Evolutionary conservation across 768 basidiomycete species (phyloP), one percentile per base, ranked within the genome.

Genomic region (Lactifluus echinatus): DNA sequence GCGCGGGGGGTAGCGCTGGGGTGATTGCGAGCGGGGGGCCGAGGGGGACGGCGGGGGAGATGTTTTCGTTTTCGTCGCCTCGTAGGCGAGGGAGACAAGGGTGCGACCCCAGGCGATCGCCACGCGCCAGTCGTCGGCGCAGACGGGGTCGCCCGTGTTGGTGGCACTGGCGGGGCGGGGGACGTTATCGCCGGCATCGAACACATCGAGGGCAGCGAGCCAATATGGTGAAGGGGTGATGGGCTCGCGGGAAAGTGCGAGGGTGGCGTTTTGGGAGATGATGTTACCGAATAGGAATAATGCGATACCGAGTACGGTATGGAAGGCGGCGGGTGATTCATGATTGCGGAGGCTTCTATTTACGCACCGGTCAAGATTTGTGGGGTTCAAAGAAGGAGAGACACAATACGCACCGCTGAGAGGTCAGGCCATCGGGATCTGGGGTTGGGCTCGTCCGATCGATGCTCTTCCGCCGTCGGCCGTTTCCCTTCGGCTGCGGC

Each of bases 181-280:
- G 7, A 83, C 70, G 61, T 75, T 80, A 64, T 86, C 83, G 43
- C 83, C 84, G 7, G 78, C 80, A 69, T 85, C 82, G 63, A 87
- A 84, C 7, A 84, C 81, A 64, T 85, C 84, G 52, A 88, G 73
- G 1, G 85, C 82, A n/a, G 79, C 76, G 36, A 83, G 75, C 80
- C 82, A 87, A 66, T 84, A 86, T 0, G 78, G 74, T 4, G 73
- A 71, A 12, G 81, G 73, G 2, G 65, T 69, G 14, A 65, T 64
- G 8, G 83, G 84, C 62, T 87, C 84, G 37, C 79, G 83, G 3
- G 74, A 67, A 11, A 80, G 68, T 1, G 77, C 79, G 14, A 82
- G 70, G 1, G 74, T 66, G 2, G 79, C 69, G 44, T 81, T 74
- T 57, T 77, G 76, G 5, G 76, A 76, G 52, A 87, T 75, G 54